A percentile compares a stretch with the other conserved stretches of the same genome.
Conservation (phyloP, 2,329 filamentous ascomycete species). For the Phyllosticta citribraziliensis region DNA sequence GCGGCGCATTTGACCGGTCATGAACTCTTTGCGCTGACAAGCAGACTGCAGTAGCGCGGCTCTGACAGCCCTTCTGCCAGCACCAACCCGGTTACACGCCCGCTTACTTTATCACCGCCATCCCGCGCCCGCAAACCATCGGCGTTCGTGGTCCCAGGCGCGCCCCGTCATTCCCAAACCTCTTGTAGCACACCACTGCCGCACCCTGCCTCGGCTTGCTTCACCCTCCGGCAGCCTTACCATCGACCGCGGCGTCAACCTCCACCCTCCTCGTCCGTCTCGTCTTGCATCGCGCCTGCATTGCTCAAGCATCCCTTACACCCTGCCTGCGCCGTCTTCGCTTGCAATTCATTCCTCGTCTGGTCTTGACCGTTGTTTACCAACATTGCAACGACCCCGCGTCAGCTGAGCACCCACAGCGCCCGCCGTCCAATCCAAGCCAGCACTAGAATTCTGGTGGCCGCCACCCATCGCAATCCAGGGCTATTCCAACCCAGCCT, state of each 20-base stretch:
- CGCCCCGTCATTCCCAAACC: conserved; percentile 3
- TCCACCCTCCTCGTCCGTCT: neutral
- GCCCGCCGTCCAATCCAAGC: conserved; percentile 1
- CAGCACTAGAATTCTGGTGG: neutral
- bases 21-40: conserved; percentile 3
- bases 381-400: conserved; percentile 6
- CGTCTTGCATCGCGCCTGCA: neutral
- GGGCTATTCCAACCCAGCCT: conserved; percentile 25
- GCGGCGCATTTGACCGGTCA: conserved; percentile 8
- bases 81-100: neutral
- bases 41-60: conserved; percentile 11
- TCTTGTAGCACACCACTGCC: neutral
- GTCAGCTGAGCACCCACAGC: conserved; percentile 5
- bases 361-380: conserved; percentile 3
- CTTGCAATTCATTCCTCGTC: neutral
- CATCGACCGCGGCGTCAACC: conserved; percentile 6
- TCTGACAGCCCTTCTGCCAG: conserved; percentile 1
- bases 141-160: neutral
- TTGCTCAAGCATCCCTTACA: neutral
- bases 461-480: conserved; percentile 1
- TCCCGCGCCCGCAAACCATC: neutral
- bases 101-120: conserved; percentile 9
- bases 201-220: neutral
- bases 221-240: conserved; percentile 9
- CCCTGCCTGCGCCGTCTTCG: neutral